phyloP scores from a whole-genome alignment of 305 asterid species.

The Fraxinus baroniana region DNA sequence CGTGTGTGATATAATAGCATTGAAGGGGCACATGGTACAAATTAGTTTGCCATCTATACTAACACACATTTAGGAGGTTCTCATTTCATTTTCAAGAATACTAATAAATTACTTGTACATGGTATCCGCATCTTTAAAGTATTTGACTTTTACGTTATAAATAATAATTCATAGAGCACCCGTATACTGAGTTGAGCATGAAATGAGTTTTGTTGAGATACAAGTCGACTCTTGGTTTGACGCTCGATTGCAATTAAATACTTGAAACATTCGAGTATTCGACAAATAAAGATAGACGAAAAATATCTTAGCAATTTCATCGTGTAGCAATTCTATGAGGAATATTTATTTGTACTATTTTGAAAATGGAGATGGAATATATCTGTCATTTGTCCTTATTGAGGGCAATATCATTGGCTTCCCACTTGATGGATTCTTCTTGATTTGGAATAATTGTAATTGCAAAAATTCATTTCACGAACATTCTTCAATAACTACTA shows the following conservation, averaged over 20 bases:
- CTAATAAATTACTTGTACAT: background rate
- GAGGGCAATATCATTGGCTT: conserved; percentile 17
- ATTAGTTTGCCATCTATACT: conserved; percentile 8
- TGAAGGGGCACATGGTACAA: conserved; percentile 31
- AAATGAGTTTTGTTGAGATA: background rate
- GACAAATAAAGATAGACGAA: background rate
- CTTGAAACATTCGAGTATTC: background rate
- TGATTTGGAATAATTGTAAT: background rate
- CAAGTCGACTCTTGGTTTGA: too few species aligned
- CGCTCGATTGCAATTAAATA: too few species aligned
- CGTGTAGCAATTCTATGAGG: background rate
- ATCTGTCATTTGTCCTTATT: conserved; percentile 17
- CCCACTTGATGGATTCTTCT: background rate
- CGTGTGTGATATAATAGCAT: conserved; percentile 7
- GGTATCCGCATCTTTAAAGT: background rate
- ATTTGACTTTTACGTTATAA: background rate
- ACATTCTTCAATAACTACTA: background rate
- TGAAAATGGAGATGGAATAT: conserved; percentile 18
- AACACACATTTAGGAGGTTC: conserved; percentile 1
- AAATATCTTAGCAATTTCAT: background rate
- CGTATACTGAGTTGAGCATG: background rate
- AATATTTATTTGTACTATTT: background rate
- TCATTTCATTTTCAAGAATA: background rate
- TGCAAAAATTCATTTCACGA: background rate
- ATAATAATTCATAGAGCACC: background rate